A percentile compares a stretch with the other conserved stretches of the same genome.
Conservation (phyloP, 768 basidiomycete species). For the Mycena latifolia region DNA sequence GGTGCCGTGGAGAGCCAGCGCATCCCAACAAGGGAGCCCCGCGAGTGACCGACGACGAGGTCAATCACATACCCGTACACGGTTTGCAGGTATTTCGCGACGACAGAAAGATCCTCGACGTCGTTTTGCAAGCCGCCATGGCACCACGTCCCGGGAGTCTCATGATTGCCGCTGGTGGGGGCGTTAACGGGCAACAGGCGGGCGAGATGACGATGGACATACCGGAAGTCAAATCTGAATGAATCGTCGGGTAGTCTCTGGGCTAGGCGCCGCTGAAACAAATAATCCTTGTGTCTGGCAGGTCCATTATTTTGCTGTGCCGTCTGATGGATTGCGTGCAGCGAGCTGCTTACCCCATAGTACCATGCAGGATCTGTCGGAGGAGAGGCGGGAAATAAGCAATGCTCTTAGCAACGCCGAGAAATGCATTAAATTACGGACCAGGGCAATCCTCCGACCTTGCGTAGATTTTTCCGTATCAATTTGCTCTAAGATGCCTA, state of each 20-base stretch:
- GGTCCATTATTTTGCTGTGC: constrained; percentile 37
- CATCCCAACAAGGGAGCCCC: constrained; percentile 76
- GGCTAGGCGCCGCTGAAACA: constrained; percentile 83
- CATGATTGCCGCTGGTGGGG: constrained; percentile 75
- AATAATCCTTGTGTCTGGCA: constrained; percentile 85
- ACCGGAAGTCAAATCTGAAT: constrained; percentile 92
- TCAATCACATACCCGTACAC: constrained; percentile 73
- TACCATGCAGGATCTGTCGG: constrained; percentile 80
- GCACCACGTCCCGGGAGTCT: constrained; percentile 76
- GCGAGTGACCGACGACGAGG: constrained; percentile 82
- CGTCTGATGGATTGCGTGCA: constrained; percentile 18
- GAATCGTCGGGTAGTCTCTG: constrained; percentile 77
- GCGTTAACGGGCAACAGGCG: constrained; percentile 7
- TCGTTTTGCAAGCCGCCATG: constrained; percentile 72
- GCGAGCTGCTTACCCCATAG: constrained; percentile 70
- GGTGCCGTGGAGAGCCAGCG: constrained; percentile 76
- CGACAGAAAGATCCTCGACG: constrained; percentile 72
- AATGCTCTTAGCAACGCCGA: constrained; percentile 31
- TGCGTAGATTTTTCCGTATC: constrained; percentile 61
- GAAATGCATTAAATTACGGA: constrained; percentile 47
- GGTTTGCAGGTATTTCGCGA: constrained; percentile 70
- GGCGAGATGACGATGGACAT: constrained; percentile 36
- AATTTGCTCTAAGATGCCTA: constrained; percentile 74
- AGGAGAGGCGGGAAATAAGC: constrained; percentile 21
- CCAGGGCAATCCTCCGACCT: constrained; percentile 75